Base-by-base conservation (phyloP, 768 basidiomycete genomes). In the Trametes meyenii region DNA sequence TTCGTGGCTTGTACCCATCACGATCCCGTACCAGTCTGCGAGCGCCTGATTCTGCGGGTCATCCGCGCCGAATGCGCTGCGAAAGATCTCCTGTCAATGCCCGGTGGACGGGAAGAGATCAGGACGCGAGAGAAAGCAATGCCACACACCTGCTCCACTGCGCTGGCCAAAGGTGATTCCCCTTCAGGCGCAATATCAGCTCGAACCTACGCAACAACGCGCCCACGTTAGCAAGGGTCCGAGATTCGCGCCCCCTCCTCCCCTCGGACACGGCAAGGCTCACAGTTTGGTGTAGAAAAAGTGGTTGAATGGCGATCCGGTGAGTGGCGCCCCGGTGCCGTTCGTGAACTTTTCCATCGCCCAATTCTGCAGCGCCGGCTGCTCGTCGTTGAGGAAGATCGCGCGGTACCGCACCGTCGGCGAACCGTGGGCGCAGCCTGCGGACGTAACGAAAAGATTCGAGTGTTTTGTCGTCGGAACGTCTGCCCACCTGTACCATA, bases 311-410 rank as follows among this genome's bases (percentile, higher is more conserved):
- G 87, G 85, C 2, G 83, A 81, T 19, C 79, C 78, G 0, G 81
- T 78, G 33, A 78, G 70, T 1, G 74, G 55, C 0, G 79, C 74
- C 6, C 84, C 84, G 4, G 84, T 83, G 2, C 85, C 85, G 60
- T 87, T 86, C 11, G 84, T 86, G 70, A 86, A 89, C 65, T 84
- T 85, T 62, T 84, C 84, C 64, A 79, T 76, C 14, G 87, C 89
- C 89, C 89, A 91, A 65, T 83, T 85, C 64, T 85, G 83, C 52
- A 90, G 70, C 29, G 84, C 83, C 8, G 89, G 89, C 67, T 88
- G 85, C 70, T 91, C 89, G 65, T 91, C 88, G 69, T 91, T 91
- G 63, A 91, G 73, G 76, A 91, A 87, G 44, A 89, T 82, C 14
- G 84, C 89, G 36, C 88, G 82, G 66, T 86, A 89, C 68, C 88